Percentiles rank a stretch among this genome's conserved stretches.
These are phyloP conservation scores for Alternaria hordeiaustralica DNA, from an alignment of 2,329 filamentous ascomycete species.

Conservation along the genomic window DNA sequence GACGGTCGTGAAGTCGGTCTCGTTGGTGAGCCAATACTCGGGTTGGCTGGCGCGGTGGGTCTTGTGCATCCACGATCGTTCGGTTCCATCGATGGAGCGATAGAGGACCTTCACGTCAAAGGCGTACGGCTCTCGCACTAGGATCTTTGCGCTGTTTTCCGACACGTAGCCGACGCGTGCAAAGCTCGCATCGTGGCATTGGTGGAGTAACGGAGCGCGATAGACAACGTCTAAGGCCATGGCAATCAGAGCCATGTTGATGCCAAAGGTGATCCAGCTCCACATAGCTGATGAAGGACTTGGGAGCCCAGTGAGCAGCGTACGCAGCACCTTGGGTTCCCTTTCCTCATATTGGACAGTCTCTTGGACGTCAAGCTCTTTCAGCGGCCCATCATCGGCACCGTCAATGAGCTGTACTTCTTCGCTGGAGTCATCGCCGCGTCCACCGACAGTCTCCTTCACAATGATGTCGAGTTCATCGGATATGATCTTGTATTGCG, in stretches of 20 bases:
- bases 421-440: constrained; percentile 38
- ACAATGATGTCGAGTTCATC: constrained; percentile 64
- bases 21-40: constrained; percentile 66
- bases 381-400: constrained; percentile 40
- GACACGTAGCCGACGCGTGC: constrained; percentile 88
- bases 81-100: constrained; percentile 34
- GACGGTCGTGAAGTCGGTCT: constrained; percentile 81
- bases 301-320: constrained; percentile 77
- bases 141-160: constrained; percentile 75
- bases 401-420: constrained; percentile 51
- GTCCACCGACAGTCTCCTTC: constrained; percentile 48
- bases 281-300: constrained; percentile 71
- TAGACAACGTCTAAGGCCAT: constrained; percentile 81
- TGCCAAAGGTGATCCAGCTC: constrained; percentile 70
- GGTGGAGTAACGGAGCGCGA: constrained; percentile 72
- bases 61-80: constrained; percentile 42
- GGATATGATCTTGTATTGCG: constrained; percentile 63
- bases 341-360: constrained; percentile 66
- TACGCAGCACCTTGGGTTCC: constrained; percentile 63
- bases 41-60: constrained; percentile 40
- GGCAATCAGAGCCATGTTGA: constrained; percentile 73
- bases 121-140: constrained; percentile 83
- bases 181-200: constrained; percentile 79
- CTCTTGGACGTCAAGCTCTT: constrained; percentile 67
- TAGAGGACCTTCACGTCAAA: constrained; percentile 62